Conservation (phyloP, 148 eudicot genomes). For the Mesembryanthemum crystallinum region DNA sequence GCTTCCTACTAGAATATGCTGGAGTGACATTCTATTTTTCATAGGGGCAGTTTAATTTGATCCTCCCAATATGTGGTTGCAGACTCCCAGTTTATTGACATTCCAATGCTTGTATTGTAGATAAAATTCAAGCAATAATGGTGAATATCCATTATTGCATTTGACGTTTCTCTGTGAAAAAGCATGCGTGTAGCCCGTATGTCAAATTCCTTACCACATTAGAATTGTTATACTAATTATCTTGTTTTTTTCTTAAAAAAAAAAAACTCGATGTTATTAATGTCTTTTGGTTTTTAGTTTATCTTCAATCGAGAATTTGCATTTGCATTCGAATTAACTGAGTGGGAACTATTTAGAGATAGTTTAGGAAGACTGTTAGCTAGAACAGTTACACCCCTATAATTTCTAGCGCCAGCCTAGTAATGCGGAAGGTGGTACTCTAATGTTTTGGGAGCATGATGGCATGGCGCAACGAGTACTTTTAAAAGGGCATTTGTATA, state of each 20-base stretch:
- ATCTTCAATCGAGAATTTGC: background rate
- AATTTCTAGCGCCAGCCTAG: background rate
- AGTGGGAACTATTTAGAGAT: background rate
- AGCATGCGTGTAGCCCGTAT: background rate
- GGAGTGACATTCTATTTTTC: background rate
- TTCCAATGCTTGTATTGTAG: background rate
- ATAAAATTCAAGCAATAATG: background rate
- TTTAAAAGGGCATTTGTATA: background rate
- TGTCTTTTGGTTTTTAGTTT: background rate
- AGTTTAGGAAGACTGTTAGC: background rate
- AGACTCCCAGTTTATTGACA: background rate
- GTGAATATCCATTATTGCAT: background rate
- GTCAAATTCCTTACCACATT: too few species aligned
- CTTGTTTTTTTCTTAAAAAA: too few species aligned
- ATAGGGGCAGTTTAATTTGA: background rate
- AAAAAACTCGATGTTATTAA: too few species aligned
- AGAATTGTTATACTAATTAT: too few species aligned
- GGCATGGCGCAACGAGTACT: background rate
- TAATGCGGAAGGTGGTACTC: background rate
- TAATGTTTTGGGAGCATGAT: background rate
- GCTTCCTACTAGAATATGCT: slow-evolving; percentile 9
- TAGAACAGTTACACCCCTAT: background rate
- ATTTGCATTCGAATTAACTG: background rate
- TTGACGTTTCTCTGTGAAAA: background rate
- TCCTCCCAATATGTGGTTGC: too few species aligned